A percentile compares a stretch with the other conserved stretches of the same genome.
phyloP scores from a whole-genome alignment of 106 monocot species.

The Dendrobium chrysotoxum region DNA sequence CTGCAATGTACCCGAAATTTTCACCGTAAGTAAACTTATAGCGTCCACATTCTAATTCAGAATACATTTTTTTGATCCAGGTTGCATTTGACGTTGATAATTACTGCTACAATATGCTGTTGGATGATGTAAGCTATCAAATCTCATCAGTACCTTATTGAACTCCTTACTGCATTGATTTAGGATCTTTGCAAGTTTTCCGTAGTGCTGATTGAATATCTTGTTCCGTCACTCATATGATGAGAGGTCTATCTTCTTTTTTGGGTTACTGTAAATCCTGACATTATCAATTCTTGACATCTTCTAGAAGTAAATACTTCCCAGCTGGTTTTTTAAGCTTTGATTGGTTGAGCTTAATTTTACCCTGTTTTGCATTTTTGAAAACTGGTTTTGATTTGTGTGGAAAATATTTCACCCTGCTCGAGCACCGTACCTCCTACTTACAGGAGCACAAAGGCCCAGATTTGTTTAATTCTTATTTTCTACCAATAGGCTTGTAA shows the following conservation, averaged over 20 bases:
- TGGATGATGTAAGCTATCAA: not conserved
- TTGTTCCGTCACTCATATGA: not conserved
- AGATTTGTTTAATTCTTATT: no score
- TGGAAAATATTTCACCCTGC: no score
- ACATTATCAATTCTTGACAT: not conserved
- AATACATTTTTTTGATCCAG: not conserved
- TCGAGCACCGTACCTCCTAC: no score
- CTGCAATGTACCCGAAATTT: no score
- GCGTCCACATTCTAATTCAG: not conserved
- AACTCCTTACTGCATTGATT: not conserved
- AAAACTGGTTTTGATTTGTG: no score
- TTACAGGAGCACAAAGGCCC: no score
- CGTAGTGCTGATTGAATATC: not conserved
- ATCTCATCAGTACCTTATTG: not conserved
- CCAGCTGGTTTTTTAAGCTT: no score
- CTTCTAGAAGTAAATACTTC: no score
- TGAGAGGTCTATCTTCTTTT: not conserved
- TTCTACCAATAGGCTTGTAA: no score
- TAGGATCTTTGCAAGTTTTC: not conserved
- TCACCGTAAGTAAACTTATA: not conserved
- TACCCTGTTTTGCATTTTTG: no score
- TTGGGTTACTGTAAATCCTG: not conserved
- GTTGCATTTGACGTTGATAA: not conserved
- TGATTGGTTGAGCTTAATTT: no score
- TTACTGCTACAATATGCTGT: slow-evolving; percentile 1